These are phyloP conservation scores for Peronosclerospora sorghi DNA, from an alignment of 352 stramenopile genomes.

Conservation along the genomic window DNA sequence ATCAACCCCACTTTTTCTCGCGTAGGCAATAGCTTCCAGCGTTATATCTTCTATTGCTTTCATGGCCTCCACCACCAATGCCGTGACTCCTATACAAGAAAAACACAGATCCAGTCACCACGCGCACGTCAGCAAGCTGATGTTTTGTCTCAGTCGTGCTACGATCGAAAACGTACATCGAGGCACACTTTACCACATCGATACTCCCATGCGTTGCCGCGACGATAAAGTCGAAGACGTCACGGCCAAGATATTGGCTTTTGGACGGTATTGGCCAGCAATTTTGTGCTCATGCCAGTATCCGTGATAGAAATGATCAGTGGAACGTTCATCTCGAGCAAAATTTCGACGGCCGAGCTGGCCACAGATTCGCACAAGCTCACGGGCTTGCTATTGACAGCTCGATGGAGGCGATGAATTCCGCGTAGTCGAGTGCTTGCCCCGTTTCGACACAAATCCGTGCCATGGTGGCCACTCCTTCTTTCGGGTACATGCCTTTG, in stretches of 20 bases:
- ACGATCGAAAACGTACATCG: too few relatives aligned
- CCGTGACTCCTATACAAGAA: constrained; percentile 56
- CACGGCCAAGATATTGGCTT: constrained; percentile 82
- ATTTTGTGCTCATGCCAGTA: constrained; percentile 88
- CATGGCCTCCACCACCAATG: constrained; percentile 68
- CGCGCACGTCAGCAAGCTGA: too few relatives aligned
- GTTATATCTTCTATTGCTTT: constrained; percentile 77
- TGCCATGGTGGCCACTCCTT: constrained; percentile 93
- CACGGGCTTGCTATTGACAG: constrained; percentile 37
- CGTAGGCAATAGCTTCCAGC: constrained; percentile 72
- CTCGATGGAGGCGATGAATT: constrained; percentile 50
- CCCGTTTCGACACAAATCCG: constrained; percentile 89
- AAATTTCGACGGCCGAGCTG: constrained; percentile 95
- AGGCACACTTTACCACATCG: constrained; percentile 38
- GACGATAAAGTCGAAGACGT: constrained; percentile 66
- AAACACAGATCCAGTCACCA: too few relatives aligned
- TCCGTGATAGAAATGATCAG: constrained; percentile 97
- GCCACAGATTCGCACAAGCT: constrained; percentile 90
- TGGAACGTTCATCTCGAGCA: constrained; percentile 92
- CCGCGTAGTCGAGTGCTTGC: constrained; percentile 52
- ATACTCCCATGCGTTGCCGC: constrained; percentile 65
- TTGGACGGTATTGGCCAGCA: constrained; percentile 95
- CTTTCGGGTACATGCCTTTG: constrained; percentile 93
- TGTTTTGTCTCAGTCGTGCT: too few relatives aligned
- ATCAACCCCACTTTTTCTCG: constrained; percentile 77